Evolutionary conservation across 1,284 basidiomycete species (phyloP).

Genomic region (Kwoniella shivajii): DNA sequence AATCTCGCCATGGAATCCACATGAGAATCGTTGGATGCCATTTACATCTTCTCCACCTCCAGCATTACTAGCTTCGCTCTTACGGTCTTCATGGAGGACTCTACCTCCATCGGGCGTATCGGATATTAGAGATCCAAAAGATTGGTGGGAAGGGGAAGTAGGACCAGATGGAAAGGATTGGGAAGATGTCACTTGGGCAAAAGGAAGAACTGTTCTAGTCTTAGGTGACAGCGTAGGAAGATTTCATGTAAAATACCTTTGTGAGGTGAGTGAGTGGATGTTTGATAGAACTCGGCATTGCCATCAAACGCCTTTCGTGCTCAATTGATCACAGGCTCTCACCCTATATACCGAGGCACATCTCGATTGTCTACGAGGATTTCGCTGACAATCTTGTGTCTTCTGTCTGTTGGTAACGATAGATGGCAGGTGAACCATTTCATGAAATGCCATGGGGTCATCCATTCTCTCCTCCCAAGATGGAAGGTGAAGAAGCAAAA

Average conservation of each 20-base stretch:
- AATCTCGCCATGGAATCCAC: not conserved
- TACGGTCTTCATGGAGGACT: constrained; percentile 10
- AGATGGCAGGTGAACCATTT: constrained; percentile 23
- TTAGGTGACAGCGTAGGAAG: constrained; percentile 21
- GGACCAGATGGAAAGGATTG: constrained; percentile 16
- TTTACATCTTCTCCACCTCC: constrained; percentile 10
- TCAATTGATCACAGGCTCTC: no score
- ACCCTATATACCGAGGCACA: no score
- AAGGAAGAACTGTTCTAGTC: constrained; percentile 18
- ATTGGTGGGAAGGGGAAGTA: not conserved
- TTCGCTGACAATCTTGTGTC: not conserved
- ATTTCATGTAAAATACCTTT: constrained; percentile 13
- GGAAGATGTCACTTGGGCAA: constrained; percentile 23
- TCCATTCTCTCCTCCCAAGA: constrained; percentile 15
- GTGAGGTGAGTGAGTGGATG: constrained; percentile 15
- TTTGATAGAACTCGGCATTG: no score
- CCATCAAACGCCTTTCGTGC: no score
- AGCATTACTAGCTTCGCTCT: constrained; percentile 8
- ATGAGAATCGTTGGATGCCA: constrained; percentile 25
- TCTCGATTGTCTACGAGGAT: no score
- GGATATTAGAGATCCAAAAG: not conserved
- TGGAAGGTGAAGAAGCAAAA: constrained; percentile 2
- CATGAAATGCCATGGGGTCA: constrained; percentile 19
- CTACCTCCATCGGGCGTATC: not conserved
- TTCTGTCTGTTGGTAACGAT: not conserved